A percentile compares a stretch with the other conserved stretches of the same genome.
These are phyloP conservation scores for Nevesoporus exiguus DNA, from an alignment of 768 basidiomycete species.

Conservation along the genomic window DNA sequence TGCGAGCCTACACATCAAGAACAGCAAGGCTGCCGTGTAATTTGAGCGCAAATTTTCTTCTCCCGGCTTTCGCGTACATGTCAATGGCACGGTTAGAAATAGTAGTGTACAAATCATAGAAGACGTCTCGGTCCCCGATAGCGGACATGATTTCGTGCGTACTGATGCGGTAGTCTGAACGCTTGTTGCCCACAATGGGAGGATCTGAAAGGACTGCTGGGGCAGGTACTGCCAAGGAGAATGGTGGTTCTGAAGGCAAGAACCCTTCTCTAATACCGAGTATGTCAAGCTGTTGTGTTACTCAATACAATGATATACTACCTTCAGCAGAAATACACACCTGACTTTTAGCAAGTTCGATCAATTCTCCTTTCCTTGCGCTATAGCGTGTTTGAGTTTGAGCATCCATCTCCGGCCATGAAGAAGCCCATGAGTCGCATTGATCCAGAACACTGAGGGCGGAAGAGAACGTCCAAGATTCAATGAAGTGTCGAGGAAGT, in stretches of 20 bases:
- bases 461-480: constrained; percentile 93
- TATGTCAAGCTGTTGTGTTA: constrained; percentile 64
- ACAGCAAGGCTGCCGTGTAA: constrained; percentile 85
- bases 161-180: constrained; percentile 42
- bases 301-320: background rate
- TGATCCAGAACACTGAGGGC: constrained; percentile 79
- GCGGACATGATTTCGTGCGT: constrained; percentile 59
- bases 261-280: constrained; percentile 74
- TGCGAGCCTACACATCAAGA: constrained; percentile 73
- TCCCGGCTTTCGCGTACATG: constrained; percentile 76
- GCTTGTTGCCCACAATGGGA: constrained; percentile 18
- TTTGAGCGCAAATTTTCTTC: constrained; percentile 81
- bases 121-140: constrained; percentile 52
- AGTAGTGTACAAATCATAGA: constrained; percentile 74
- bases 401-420: constrained; percentile 43
- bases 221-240: constrained; percentile 48
- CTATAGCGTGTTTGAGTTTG: constrained; percentile 49
- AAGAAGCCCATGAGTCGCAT: constrained; percentile 68
- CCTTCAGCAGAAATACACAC: constrained; percentile 38
- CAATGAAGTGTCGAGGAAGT: constrained; percentile 71
- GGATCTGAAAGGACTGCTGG: constrained; percentile 8
- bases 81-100: constrained; percentile 82
- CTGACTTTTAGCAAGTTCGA: constrained; percentile 86
- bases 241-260: constrained; percentile 71
- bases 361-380: constrained; percentile 83